Percentiles rank a stretch among this genome's conserved stretches.
These are phyloP conservation scores for Pseudopyricularia cyperi DNA, from an alignment of 2,329 filamentous ascomycete species.

Conservation along the genomic window DNA sequence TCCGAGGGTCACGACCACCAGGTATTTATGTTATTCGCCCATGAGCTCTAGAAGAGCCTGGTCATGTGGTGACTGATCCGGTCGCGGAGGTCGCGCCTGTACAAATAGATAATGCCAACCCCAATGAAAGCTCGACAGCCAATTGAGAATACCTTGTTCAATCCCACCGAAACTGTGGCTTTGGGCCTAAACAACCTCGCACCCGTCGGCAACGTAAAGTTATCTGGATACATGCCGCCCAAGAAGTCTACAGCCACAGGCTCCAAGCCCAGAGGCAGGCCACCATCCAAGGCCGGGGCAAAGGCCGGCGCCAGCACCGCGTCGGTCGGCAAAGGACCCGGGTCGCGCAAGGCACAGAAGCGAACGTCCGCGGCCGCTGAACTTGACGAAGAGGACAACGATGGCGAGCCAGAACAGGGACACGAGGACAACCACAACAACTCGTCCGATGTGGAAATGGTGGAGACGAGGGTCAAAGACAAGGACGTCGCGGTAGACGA, in stretches of 20 bases:
- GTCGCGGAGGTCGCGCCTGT: no score
- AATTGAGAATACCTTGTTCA: no score
- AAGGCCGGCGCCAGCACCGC: background rate
- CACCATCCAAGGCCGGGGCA: conserved; percentile 10
- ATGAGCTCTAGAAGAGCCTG: no score
- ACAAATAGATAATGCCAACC: no score
- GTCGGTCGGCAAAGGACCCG: background rate
- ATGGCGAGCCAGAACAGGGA: background rate
- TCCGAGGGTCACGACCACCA: background rate
- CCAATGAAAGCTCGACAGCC: no score
- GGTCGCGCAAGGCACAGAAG: background rate
- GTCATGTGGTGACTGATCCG: no score
- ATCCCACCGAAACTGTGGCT: no score
- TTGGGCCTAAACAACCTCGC: no score
- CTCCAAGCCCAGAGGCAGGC: conserved; percentile 2
- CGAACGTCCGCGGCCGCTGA: background rate
- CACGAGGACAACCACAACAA: background rate
- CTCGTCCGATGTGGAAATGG: background rate
- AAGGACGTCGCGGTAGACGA: conserved; percentile 7
- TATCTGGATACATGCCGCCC: conserved; percentile 23
- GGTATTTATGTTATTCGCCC: no score
- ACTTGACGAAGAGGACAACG: background rate
- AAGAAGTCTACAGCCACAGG: conserved; percentile 14
- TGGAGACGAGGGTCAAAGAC: conserved; percentile 12
- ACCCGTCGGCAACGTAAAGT: no score